Evolutionary conservation across 805 yeast species (phyloP), one percentile per base, ranked within the genome.

Genomic region (Kuraishia ogatae): DNA sequence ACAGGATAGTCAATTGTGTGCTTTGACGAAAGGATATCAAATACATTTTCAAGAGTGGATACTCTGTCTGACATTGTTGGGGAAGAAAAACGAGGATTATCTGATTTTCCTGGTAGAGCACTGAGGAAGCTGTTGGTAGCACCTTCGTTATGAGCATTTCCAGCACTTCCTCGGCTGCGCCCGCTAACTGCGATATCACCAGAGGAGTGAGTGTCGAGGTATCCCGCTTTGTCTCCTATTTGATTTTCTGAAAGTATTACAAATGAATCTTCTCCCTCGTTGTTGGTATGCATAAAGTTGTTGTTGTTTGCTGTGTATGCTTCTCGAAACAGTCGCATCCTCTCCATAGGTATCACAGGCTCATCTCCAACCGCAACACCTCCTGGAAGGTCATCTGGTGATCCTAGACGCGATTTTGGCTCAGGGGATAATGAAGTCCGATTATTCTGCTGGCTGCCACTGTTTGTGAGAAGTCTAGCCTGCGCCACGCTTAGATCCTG

Each of bases 1-100:
- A 94, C 82, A 0, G 99, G 99, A 63, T 83, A 84, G 59, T 89
- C 96, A 17, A 93, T 77, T 57, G 85, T 90, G 53, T 85, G 84
- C 58, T 87, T 85, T 1, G 94, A 84, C 0, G 94, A 85, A 5
- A 93, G 69, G 1, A 87, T 75, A 58, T 86, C 85, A 66, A 89
- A 91, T 1, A 93, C 78, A 46, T 80, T 81, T 2, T 81, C 82
- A 39, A 90, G 66, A 0, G 83, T 75, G 50, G 77, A 76, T 22
- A 83, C 68, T 50, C 83, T 69, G 4, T 73, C 70, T 0, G 87
- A 79, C 2, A 82, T 71, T 0, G 35, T n/a, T 24, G 51, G n/a
- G 24, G 24, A n/a, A n/a, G 28, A 11, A 26, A 22, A 22, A 11
- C 13, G 15, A 17, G n/a, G 15, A 11, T 35, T 17, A 17, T 35